Conservation (phyloP, 2,329 filamentous ascomycete species). For the Aureobasidium sp. region DNA sequence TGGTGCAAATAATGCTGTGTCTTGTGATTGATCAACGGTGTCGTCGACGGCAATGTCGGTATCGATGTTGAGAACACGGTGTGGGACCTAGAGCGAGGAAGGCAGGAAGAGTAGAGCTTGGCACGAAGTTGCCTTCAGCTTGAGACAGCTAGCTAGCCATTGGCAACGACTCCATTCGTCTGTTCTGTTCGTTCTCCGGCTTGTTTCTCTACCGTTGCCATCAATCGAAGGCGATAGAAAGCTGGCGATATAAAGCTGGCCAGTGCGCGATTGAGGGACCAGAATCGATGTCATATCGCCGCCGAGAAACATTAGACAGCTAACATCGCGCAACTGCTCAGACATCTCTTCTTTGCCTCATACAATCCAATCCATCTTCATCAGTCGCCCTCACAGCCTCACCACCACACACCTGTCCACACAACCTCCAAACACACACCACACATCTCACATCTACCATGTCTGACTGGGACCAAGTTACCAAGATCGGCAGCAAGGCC, state of each 20-base stretch:
- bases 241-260: not conserved
- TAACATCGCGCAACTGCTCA: not conserved
- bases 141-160: no score
- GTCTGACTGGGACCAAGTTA: constrained; percentile 79
- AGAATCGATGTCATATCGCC: constrained; percentile 7
- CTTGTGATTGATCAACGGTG: not conserved
- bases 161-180: no score
- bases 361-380: not conserved
- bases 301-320: not conserved
- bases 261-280: not conserved
- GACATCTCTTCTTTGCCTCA: constrained; percentile 6
- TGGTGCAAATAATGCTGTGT: not conserved
- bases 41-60: no score
- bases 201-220: no score
- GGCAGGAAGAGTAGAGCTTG: no score
- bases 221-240: not conserved
- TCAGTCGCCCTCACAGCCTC: not conserved
- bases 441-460: constrained; percentile 22
- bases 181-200: no score
- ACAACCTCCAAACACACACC: not conserved
- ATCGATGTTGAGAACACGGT: no score
- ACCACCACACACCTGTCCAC: constrained; percentile 3
- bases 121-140: no score
- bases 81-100: no score
- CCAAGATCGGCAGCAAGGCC: constrained; percentile 88